phyloP scores from a whole-genome alignment of 805 yeast species.

The Myxozyma sirexii region DNA sequence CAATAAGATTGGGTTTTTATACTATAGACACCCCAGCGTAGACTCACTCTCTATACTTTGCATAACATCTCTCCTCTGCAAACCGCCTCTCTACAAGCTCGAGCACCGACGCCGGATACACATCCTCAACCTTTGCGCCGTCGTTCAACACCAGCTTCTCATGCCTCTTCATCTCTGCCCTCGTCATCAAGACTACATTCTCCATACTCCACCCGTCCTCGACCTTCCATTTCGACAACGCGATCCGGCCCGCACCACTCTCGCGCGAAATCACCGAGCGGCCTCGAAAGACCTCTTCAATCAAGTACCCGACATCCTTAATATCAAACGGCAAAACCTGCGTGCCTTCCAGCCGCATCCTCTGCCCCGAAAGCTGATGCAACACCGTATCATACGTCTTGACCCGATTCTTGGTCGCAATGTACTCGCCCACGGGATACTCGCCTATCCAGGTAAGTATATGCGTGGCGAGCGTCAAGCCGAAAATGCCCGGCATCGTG shows the following conservation, averaged over 20 bases:
- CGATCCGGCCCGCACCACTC: slow-evolving; percentile 75
- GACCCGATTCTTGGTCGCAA: slow-evolving; percentile 84
- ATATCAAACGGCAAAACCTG: slow-evolving; percentile 69
- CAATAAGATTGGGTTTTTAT: neutral
- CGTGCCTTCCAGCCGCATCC: slow-evolving; percentile 67
- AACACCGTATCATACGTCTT: slow-evolving; percentile 82
- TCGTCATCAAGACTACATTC: slow-evolving; percentile 84
- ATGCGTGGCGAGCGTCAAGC: slow-evolving; percentile 84
- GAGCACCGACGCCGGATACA: slow-evolving; percentile 63
- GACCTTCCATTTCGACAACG: slow-evolving; percentile 86
- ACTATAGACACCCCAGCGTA: too few relatives aligned
- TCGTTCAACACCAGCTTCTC: slow-evolving; percentile 65
- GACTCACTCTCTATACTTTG: slow-evolving; percentile 51
- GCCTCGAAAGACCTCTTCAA: slow-evolving; percentile 92
- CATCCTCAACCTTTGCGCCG: slow-evolving; percentile 50
- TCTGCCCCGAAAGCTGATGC: slow-evolving; percentile 85
- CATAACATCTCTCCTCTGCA: slow-evolving; percentile 73
- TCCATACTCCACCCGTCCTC: slow-evolving; percentile 62
- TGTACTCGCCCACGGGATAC: slow-evolving; percentile 69
- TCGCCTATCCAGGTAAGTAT: slow-evolving; percentile 78
- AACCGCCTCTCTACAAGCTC: slow-evolving; percentile 64
- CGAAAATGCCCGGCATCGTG: slow-evolving; percentile 96
- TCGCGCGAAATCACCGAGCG: slow-evolving; percentile 73
- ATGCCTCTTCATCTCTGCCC: slow-evolving; percentile 80
- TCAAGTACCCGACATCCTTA: slow-evolving; percentile 74